Evolutionary conservation across 148 eudicot species (phyloP), one percentile per base, ranked within the genome.

Genomic region (Amaranthus cruentus): DNA sequence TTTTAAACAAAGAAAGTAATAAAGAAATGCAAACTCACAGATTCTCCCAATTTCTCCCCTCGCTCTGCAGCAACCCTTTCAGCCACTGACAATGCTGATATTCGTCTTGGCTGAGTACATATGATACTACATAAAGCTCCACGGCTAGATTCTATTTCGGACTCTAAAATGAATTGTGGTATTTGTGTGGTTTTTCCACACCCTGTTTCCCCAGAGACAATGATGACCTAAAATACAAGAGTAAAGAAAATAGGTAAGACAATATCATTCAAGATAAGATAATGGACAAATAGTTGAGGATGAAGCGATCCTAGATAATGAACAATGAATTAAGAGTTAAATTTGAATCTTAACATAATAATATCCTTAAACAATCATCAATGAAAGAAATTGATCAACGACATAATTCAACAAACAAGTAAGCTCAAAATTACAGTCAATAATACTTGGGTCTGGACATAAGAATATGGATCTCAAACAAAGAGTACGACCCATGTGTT

Each of bases 141-240:
- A 71, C 84, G 88, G 71, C 83, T 80, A 63, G 87, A 88, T 70
- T 90, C 89, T 68, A 92, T 87, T 85, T 95, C 94, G 55, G 99
- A 90, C 85, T 95, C 99, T 77, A 95, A 80, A 73, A 95, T 90
- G 79, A 87, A 95, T 74, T 95, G 99, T 57, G 99, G 99, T 82
- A 95, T 91, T 78, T 95, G 99, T 43, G 99, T 95, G 46, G 99
- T 92, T 88, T 95, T 95, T 47, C 99, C 99, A 81, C 99, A 95
- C 66, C 99, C 99, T 75, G 99, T 95, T 84, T 95, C 94, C 82
- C 99, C 99, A 62, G 99, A 95, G 79, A 95, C 84, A 75, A 95
- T 83, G 52, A 95, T 88, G 62, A 95, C 99, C 99, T 93, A 86
- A 76, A 11, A 66, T 5, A 65, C 9, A n/a, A 58, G 0, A 15